phyloP scores from a whole-genome alignment of 2,329 filamentous ascomycete genomes.

The Calonectria honghensis region DNA sequence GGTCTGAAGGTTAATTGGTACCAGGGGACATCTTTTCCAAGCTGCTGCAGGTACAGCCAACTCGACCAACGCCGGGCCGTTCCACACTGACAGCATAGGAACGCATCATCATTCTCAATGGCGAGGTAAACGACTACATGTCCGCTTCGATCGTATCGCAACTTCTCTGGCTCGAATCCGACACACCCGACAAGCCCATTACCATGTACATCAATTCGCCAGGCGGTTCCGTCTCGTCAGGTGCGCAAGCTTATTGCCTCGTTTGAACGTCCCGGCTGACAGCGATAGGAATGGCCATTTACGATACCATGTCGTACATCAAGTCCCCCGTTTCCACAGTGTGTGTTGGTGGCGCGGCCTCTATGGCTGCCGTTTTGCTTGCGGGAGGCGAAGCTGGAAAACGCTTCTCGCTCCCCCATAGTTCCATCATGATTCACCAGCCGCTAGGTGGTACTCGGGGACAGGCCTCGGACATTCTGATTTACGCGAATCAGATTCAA shows the following conservation, averaged over 20 bases:
- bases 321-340: conserved; percentile 94
- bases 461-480: conserved; percentile 88
- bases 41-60: conserved; percentile 77
- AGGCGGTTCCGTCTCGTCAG: conserved; percentile 89
- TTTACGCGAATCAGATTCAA: conserved; percentile 98
- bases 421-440: conserved; percentile 97
- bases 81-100: conserved; percentile 72
- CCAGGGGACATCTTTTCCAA: conserved; percentile 89
- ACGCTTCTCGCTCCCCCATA: conserved; percentile 93
- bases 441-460: conserved; percentile 84
- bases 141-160: conserved; percentile 97
- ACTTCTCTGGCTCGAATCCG: conserved; percentile 97
- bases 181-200: conserved; percentile 95
- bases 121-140: conserved; percentile 90
- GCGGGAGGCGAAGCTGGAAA: conserved; percentile 90
- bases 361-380: conserved; percentile 93
- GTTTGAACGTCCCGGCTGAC: conserved; percentile 33
- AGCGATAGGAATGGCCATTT: conserved; percentile 84
- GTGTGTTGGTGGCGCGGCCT: conserved; percentile 94
- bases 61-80: neutral
- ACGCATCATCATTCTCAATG: conserved; percentile 95
- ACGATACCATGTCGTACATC: conserved; percentile 99
- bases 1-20: conserved; percentile 45
- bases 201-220: conserved; percentile 99
- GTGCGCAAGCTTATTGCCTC: conserved; percentile 56